phyloP scores from a whole-genome alignment of 108 stramenopile genomes.

The Fragilaria radians region DNA sequence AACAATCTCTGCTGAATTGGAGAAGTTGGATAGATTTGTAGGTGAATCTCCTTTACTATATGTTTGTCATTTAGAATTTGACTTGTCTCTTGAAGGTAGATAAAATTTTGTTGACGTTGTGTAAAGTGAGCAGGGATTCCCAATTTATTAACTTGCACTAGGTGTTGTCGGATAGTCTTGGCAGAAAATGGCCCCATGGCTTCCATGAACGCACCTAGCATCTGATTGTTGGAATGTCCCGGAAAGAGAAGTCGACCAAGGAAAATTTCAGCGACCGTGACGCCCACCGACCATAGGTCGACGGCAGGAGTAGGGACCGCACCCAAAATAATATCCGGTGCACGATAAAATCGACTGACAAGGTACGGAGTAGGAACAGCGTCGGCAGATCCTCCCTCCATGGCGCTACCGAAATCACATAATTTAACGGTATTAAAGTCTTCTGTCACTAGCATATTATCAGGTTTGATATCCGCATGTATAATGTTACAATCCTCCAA shows the following conservation, averaged over 20 bases:
- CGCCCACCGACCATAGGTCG: constrained; percentile 92
- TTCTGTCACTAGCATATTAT: constrained; percentile 93
- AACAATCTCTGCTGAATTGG: constrained; percentile 56
- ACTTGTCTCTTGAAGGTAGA: constrained; percentile 50
- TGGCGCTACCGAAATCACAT: constrained; percentile 94
- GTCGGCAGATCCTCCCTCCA: constrained; percentile 71
- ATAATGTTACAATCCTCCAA: constrained; percentile 80
- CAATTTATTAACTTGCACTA: constrained; percentile 43
- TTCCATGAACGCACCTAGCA: constrained; percentile 92
- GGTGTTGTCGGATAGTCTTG: constrained; percentile 76
- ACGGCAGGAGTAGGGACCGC: constrained; percentile 83
- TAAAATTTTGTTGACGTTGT: constrained; percentile 42
- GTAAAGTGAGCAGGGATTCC: constrained; percentile 48
- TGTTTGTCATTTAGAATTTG: constrained; percentile 62
- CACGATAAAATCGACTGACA: constrained; percentile 96
- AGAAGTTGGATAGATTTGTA: constrained; percentile 34
- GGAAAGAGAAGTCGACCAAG: constrained; percentile 88
- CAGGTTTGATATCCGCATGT: constrained; percentile 98
- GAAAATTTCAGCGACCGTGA: constrained; percentile 91
- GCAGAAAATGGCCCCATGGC: constrained; percentile 84
- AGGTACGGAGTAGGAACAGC: constrained; percentile 93
- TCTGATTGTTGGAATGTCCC: constrained; percentile 92
- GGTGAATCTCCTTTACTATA: constrained; percentile 46
- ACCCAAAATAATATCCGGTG: constrained; percentile 98
- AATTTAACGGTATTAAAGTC: constrained; percentile 82